phyloP scores from a whole-genome alignment of 148 eudicot genomes.

The Salicornia ramosissima region DNA sequence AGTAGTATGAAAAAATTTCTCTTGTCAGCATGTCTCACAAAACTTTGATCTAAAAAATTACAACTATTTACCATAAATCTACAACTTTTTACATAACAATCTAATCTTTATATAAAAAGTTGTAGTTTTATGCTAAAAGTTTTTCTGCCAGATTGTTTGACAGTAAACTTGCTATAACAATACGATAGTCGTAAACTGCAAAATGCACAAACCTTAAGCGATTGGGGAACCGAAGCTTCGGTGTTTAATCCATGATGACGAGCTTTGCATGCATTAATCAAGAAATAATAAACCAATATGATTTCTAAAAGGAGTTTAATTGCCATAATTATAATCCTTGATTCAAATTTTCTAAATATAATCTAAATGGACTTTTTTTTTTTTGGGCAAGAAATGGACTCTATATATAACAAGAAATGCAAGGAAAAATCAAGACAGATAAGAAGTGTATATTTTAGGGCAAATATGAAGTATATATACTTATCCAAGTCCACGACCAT shows the following conservation, averaged over 20 bases:
- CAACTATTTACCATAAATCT: no score
- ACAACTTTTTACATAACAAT: no score
- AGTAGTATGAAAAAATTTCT: no score
- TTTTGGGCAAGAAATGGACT: no score
- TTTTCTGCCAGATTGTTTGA: no score
- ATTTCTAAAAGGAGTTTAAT: neutral
- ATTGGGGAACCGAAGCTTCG: neutral
- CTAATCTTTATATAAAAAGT: no score
- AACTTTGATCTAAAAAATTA: no score
- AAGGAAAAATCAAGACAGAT: no score
- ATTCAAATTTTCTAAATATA: neutral
- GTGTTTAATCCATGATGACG: constrained; percentile 4
- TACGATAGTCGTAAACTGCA: no score
- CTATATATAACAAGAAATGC: neutral
- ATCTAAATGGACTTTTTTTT: neutral
- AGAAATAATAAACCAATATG: neutral
- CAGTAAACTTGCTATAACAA: no score
- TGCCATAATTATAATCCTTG: neutral
- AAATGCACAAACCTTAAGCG: constrained; percentile 21
- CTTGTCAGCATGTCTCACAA: no score
- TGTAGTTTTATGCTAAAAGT: no score
- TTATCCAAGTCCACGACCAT: neutral
- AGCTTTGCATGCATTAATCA: constrained; percentile 17
- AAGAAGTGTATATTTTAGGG: neutral
- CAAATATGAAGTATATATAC: neutral